Evolutionary conservation across 305 asterid species (phyloP), one percentile per base, ranked within the genome.

Genomic region (Rubia balearica): DNA sequence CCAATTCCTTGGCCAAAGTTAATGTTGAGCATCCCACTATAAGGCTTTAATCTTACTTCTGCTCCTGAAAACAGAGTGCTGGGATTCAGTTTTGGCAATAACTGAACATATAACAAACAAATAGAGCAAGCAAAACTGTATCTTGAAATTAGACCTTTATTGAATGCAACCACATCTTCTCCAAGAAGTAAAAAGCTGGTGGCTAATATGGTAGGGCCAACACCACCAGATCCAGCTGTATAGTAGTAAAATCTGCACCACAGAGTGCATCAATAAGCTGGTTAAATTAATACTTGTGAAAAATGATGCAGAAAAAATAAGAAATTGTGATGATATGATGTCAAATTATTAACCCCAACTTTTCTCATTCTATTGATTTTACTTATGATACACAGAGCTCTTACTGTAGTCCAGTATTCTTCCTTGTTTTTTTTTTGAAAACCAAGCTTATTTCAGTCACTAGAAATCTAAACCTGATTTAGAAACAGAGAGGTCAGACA

Each of bases 201-300:
- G 4, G 97, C 83, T 75, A 89, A 81, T 82, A 93, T 93, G 38
- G 96, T 90, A 19, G 97, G 96, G 73, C 98, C 97, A 69, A 91
- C 97, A 74, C 98, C 97, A 71, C 96, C 98, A 12, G 96, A 84
- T 71, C 98, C 98, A 73, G 98, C 98, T 61, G 98, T 90, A 77
- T 88, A 89, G 82, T 93, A 93, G 82, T 83, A 88, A 85, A 88
- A 93, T 84, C 98, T 93, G 83, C 79, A 71, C 79, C 60, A 76
- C 3, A 8, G 21, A 71, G 27, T 73, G 61, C 27, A 70, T 74
- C 16, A 13, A 65, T 46, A 43, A 53, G 71, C 45, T 17, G 41
- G 8, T 30, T 59, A 43, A 53, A 14, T 19, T 21, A 63, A 48
- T 11, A 8, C 60, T 38, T 33, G 3, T 8, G n/a, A 3, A 51